Evolutionary conservation across 352 stramenopile species (phyloP).

Genomic region (Phytophthora palmivora): DNA sequence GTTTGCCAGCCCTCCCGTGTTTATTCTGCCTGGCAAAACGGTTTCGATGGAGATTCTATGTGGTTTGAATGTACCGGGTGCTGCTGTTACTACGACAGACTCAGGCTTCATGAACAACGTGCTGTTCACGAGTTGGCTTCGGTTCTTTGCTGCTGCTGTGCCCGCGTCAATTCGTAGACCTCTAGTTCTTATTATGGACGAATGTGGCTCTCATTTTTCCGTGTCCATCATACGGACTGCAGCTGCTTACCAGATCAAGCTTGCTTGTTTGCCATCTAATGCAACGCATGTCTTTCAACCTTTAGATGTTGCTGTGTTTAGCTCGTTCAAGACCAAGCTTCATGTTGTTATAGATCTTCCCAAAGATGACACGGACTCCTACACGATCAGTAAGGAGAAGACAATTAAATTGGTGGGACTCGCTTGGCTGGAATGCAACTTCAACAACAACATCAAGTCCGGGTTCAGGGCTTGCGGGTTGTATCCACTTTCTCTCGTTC

Average conservation of each 20-base stretch:
- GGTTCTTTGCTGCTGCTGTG: slow-evolving; percentile 6
- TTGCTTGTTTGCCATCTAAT: slow-evolving; percentile 25
- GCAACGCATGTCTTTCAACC: slow-evolving; percentile 16
- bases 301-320: too few relatives aligned
- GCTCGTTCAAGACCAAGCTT: too few relatives aligned
- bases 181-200: slow-evolving; percentile 18
- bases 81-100: too few relatives aligned
- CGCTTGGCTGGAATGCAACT: slow-evolving; percentile 5
- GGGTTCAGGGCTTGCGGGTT: slow-evolving; percentile 12
- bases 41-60: too few relatives aligned
- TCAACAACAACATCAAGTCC: slow-evolving; percentile 10
- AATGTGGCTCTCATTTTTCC: slow-evolving; percentile 24
- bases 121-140: slow-evolving; percentile 15
- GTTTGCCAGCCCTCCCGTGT: neutral
- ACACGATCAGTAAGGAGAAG: slow-evolving; percentile 14
- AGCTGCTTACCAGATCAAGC: neutral
- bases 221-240: slow-evolving; percentile 7
- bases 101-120: too few relatives aligned
- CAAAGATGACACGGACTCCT: neutral
- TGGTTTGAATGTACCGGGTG: too few relatives aligned
- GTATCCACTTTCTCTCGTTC: slow-evolving; percentile 15
- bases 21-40: neutral
- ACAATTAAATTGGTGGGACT: slow-evolving; percentile 7
- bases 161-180: neutral
- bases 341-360: neutral